phyloP scores from a whole-genome alignment of 345 rosid genomes.

The Eucalyptus marginata region DNA sequence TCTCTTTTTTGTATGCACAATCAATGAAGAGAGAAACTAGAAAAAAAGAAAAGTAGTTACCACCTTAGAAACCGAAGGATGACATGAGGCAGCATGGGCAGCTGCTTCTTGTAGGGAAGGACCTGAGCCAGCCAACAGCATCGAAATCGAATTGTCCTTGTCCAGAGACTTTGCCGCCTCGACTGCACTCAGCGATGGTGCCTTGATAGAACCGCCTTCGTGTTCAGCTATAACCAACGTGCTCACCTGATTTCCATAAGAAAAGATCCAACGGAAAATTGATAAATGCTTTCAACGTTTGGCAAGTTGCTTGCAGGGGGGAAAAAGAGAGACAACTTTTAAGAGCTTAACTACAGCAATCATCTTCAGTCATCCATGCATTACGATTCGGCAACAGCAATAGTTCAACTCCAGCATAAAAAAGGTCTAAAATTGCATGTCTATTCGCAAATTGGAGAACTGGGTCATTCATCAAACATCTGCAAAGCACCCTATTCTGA shows the following conservation, averaged over 20 bases:
- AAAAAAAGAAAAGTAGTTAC: not conserved
- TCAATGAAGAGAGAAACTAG: not conserved
- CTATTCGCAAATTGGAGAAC: not conserved
- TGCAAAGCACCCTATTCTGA: not conserved
- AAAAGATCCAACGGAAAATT: not conserved
- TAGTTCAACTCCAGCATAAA: not conserved
- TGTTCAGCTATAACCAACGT: slow-evolving; percentile 76
- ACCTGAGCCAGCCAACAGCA: slow-evolving; percentile 85
- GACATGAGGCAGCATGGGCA: slow-evolving; percentile 55
- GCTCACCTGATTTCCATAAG: slow-evolving; percentile 30
- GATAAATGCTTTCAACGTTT: not conserved
- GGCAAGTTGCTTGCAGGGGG: not conserved
- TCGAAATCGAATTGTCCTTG: slow-evolving; percentile 39
- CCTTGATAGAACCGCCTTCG: slow-evolving; percentile 57
- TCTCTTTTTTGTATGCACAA: not conserved
- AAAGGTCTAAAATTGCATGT: not conserved
- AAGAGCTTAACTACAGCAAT: not conserved
- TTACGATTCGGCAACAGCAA: not conserved
- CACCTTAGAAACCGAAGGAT: slow-evolving; percentile 76
- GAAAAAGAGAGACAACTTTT: not conserved
- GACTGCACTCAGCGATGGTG: slow-evolving; percentile 57
- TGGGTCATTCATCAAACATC: not conserved
- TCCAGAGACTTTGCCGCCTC: slow-evolving; percentile 61
- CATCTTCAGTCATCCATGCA: not conserved
- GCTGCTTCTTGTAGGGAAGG: slow-evolving; percentile 71